Evolutionary conservation across 192 early-diverging fungal genomes (phyloP).

Genomic region (Coemansia umbellata): DNA sequence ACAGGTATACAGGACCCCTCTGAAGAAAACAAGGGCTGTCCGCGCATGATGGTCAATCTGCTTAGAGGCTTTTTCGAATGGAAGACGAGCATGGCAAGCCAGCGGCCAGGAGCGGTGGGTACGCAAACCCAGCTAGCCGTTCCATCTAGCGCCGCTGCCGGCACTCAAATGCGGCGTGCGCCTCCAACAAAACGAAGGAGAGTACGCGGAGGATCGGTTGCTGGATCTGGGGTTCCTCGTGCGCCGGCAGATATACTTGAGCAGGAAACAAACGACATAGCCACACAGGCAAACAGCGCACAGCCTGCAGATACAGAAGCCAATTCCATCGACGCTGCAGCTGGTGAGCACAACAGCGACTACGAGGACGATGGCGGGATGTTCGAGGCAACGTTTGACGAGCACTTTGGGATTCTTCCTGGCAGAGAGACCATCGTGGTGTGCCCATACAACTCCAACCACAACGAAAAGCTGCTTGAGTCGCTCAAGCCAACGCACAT

Average conservation of each 20-base stretch:
- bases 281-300: conserved; percentile 3
- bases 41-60: conserved; percentile 47
- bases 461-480: conserved; percentile 55
- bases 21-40: conserved; percentile 1
- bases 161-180: conserved; percentile 14
- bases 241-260: conserved; percentile 31
- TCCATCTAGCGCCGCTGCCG: neutral
- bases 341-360: neutral
- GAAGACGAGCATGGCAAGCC: conserved; percentile 57
- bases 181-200: conserved; percentile 54
- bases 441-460: conserved; percentile 56
- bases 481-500: conserved; percentile 71
- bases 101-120: conserved; percentile 8
- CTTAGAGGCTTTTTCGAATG: conserved; percentile 71
- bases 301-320: neutral
- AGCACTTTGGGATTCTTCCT: conserved; percentile 27
- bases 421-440: conserved; percentile 49
- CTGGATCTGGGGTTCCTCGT: conserved; percentile 18
- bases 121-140: neutral
- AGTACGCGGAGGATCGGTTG: conserved; percentile 47
- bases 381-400: conserved; percentile 33
- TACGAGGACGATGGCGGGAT: conserved; percentile 40
- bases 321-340: neutral
- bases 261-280: conserved; percentile 28
- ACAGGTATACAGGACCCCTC: neutral